A percentile compares a stretch with the other conserved stretches of the same genome.
These are phyloP conservation scores for Hypoxylon sp. DNA, from an alignment of 2,329 filamentous ascomycete genomes.

Conservation along the genomic window DNA sequence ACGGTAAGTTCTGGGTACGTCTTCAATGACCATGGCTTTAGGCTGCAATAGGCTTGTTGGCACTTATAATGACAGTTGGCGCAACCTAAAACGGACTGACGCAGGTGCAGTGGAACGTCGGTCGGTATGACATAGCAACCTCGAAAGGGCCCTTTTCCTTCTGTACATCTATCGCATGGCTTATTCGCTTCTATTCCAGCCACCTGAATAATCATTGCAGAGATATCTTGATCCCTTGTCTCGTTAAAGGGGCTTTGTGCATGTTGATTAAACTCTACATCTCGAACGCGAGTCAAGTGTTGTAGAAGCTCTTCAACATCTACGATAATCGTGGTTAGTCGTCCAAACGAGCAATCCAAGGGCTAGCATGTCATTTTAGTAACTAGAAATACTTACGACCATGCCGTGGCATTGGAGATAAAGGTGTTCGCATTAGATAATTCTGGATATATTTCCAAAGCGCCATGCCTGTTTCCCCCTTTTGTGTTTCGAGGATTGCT, in stretches of 20 bases:
- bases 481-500: too few species aligned
- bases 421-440: constrained; percentile 25
- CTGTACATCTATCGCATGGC: constrained; percentile 33
- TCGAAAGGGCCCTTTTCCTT: constrained; percentile 37
- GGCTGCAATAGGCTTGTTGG: constrained; percentile 31
- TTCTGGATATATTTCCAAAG: constrained; percentile 42
- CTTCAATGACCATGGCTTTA: constrained; percentile 27
- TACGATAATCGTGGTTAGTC: not conserved
- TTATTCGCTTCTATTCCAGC: constrained; percentile 25
- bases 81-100: constrained; percentile 36
- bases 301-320: constrained; percentile 38
- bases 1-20: constrained; percentile 26
- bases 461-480: constrained; percentile 4
- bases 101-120: constrained; percentile 24
- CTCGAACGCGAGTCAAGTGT: constrained; percentile 29
- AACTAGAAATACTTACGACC: constrained; percentile 23
- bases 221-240: constrained; percentile 35
- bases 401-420: constrained; percentile 30
- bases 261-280: constrained; percentile 35
- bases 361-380: not conserved
- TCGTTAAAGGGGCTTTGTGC: constrained; percentile 28
- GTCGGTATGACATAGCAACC: constrained; percentile 42
- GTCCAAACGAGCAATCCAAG: not conserved
- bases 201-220: constrained; percentile 43
- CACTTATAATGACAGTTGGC: constrained; percentile 46